Conservation (phyloP, 139 green algal species). For the Yamagishiella unicocca region DNA sequence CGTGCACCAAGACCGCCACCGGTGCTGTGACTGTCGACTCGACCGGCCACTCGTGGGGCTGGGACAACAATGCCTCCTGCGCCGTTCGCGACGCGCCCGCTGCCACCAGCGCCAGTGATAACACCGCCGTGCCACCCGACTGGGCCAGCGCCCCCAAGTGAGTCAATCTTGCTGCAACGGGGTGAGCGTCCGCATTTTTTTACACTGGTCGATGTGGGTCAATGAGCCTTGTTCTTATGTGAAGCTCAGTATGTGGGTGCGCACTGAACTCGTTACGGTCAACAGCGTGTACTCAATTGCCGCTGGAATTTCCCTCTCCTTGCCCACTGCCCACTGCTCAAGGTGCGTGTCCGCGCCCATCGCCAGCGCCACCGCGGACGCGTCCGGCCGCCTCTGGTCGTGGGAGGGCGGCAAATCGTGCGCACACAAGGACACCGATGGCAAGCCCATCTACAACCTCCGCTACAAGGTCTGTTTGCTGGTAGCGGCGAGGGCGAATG, state of each 20-base stretch:
- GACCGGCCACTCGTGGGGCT: constrained; percentile 25
- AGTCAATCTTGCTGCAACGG: too few species aligned
- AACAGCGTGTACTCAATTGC: too few species aligned
- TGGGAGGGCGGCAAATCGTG: constrained; percentile 26
- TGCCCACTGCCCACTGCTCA: too few species aligned
- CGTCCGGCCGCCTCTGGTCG: constrained; percentile 32
- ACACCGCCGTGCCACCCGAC: neutral
- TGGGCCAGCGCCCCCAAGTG: neutral
- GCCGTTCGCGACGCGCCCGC: neutral
- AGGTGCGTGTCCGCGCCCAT: too few species aligned
- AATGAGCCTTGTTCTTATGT: too few species aligned
- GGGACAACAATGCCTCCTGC: constrained; percentile 1
- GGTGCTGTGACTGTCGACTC: neutral
- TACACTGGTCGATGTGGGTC: too few species aligned
- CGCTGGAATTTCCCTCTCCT: too few species aligned
- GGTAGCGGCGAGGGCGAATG: neutral
- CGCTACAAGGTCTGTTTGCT: neutral
- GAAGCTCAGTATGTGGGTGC: too few species aligned
- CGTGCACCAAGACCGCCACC: neutral
- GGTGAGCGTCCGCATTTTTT: too few species aligned
- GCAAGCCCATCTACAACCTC: neutral
- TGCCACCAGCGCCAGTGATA: neutral
- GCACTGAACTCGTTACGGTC: too few species aligned
- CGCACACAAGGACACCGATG: constrained; percentile 27
- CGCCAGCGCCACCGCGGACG: neutral